Conservation (phyloP, 2,329 filamentous ascomycete genomes). For the Sphaceloma murrayae region DNA sequence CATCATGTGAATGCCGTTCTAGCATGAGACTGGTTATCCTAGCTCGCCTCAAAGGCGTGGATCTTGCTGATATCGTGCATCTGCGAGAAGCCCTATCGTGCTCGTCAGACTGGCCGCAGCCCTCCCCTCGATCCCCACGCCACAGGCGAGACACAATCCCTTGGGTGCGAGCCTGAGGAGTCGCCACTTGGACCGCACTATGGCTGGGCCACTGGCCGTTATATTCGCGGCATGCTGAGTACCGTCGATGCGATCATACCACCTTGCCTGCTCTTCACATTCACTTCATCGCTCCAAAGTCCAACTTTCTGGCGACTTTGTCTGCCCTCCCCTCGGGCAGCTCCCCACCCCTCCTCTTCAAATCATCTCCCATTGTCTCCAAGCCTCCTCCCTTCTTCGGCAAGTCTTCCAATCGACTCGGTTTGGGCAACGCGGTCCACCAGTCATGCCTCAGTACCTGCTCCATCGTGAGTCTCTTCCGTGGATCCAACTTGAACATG, state of each 20-base stretch:
- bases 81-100: too few species aligned
- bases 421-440: slow-evolving; percentile 76
- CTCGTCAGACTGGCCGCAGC: too few species aligned
- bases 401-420: slow-evolving; percentile 71
- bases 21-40: not conserved
- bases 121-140: too few species aligned
- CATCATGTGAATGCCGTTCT: not conserved
- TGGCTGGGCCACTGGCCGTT: too few species aligned
- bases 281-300: slow-evolving; percentile 52
- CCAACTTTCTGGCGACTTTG: slow-evolving; percentile 73
- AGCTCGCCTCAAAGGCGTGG: too few species aligned
- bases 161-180: too few species aligned
- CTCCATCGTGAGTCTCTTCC: slow-evolving; percentile 66
- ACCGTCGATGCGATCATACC: too few species aligned
- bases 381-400: slow-evolving; percentile 66
- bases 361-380: slow-evolving; percentile 69
- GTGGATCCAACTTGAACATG: slow-evolving; percentile 79
- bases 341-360: slow-evolving; percentile 66
- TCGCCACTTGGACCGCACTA: too few species aligned
- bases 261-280: too few species aligned
- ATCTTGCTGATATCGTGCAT: too few species aligned
- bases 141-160: too few species aligned
- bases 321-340: slow-evolving; percentile 56
- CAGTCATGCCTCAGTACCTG: slow-evolving; percentile 73
- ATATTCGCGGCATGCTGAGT: too few species aligned